Evolutionary conservation across 176 grass and related monocot species (phyloP), one percentile per base, ranked within the genome.

Genomic region (Cymbopogon citratus): DNA sequence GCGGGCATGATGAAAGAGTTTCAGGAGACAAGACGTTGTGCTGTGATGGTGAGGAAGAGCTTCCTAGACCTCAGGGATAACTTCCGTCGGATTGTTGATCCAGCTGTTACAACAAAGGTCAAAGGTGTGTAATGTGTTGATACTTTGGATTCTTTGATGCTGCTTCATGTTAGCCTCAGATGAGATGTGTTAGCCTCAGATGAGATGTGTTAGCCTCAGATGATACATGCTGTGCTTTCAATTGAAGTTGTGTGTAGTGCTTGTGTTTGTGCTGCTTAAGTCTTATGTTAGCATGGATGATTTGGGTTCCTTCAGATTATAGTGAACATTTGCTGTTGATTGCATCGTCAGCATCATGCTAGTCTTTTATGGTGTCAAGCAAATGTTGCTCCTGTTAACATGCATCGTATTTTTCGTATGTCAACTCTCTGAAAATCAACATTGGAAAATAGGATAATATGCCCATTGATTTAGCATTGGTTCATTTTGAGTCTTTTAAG

Each of bases 31-130:
- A 91, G 95, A 67, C 81, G 95, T 26, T 98, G 95, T 7, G 92
- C 95, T 31, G 92, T 98, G 65, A 95, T 98, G 95, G 92, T 98
- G 75, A 95, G 95, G 56, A 82, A 95, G 80, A 91, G 80, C 82
- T 98, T 98, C 64, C 68, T 98, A 46, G 95, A 98, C 13, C 87
- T 98, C 38, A 84, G 92, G 38, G 95, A 98, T 87, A 98, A 98
- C 61, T 98, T 90, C 82, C 89, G 88, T 80, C 89, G 90, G 43
- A 93, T 98, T 67, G 92, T 86, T 70, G 95, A 98, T 71, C 92
- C 92, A 0, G 49, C 88, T 68, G 75, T 93, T 71, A 87, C 87
- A 36, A 78, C 84, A 51, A 89, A 84, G 33, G 31, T 44, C 77
- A 98, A 95, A 95, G 90, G 95, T 98, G 73, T 44, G 66, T 72